A percentile compares a stretch with the other conserved stretches of the same genome.
phyloP scores from a whole-genome alignment of 805 yeast genomes.

The Millerozyma acaciae region DNA sequence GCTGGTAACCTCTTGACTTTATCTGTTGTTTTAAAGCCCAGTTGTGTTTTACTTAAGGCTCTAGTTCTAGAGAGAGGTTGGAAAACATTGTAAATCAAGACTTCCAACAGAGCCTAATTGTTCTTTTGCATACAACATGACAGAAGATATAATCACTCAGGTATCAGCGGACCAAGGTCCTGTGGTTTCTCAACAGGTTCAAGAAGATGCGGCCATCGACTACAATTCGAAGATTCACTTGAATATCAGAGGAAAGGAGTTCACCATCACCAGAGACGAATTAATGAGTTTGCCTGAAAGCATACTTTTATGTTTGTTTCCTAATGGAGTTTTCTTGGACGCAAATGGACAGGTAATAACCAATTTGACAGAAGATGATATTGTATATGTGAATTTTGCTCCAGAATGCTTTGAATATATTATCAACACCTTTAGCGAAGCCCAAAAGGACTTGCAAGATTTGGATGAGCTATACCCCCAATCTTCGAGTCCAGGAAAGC shows the following conservation, averaged over 20 bases:
- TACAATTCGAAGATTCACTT: slow-evolving; percentile 67
- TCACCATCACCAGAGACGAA: slow-evolving; percentile 81
- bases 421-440: slow-evolving; percentile 63
- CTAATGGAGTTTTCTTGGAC: slow-evolving; percentile 85
- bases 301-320: slow-evolving; percentile 78
- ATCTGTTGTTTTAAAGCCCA: too few species aligned
- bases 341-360: slow-evolving; percentile 71
- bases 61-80: too few species aligned
- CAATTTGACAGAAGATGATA: slow-evolving; percentile 73
- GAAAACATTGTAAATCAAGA: too few species aligned
- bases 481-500: slow-evolving; percentile 14
- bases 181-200: slow-evolving; percentile 16
- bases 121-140: slow-evolving; percentile 18
- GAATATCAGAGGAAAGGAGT: slow-evolving; percentile 69
- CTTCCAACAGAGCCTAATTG: slow-evolving; percentile 1
- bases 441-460: slow-evolving; percentile 52
- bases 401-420: slow-evolving; percentile 86
- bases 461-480: slow-evolving; percentile 33
- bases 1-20: slow-evolving; percentile 15
- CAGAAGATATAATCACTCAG: slow-evolving; percentile 65
- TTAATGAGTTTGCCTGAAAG: slow-evolving; percentile 90
- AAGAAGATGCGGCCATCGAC: slow-evolving; percentile 40
- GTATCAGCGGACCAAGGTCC: slow-evolving; percentile 45
- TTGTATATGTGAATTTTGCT: slow-evolving; percentile 80
- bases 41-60: too few species aligned